Percentiles rank a stretch among this genome's conserved stretches.
Conservation (phyloP, 2,329 filamentous ascomycete genomes). For the Claviceps quebecensis region DNA sequence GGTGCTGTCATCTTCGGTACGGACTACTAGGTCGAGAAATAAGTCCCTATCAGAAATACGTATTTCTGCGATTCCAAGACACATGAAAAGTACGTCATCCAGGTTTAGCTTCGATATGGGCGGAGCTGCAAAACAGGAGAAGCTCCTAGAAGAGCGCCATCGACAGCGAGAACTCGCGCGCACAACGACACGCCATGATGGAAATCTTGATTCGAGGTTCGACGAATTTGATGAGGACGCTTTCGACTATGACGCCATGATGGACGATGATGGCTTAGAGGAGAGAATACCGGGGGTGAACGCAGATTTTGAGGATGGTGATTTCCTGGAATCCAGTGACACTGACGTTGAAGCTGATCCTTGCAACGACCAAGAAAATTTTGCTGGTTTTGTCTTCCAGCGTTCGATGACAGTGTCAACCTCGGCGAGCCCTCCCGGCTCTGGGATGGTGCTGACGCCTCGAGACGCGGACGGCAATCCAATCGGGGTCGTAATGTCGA, state of each 20-base stretch:
- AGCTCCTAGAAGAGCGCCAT: slow-evolving; percentile 59
- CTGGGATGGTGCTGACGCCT: slow-evolving; percentile 35
- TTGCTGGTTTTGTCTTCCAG: slow-evolving; percentile 45
- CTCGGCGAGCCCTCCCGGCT: slow-evolving; percentile 34
- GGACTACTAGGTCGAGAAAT: slow-evolving; percentile 33
- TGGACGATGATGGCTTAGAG: slow-evolving; percentile 51
- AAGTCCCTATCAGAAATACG: slow-evolving; percentile 36
- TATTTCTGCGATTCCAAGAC: slow-evolving; percentile 39
- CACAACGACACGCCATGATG: slow-evolving; percentile 25
- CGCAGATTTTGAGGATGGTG: slow-evolving; percentile 8
- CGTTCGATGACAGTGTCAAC: slow-evolving; percentile 37
- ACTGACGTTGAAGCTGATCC: slow-evolving; percentile 25
- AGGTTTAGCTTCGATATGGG: slow-evolving; percentile 74
- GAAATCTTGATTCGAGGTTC: slow-evolving; percentile 36
- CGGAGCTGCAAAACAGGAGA: slow-evolving; percentile 52
- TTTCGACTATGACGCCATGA: slow-evolving; percentile 49
- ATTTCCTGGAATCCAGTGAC: not conserved
- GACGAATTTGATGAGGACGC: slow-evolving; percentile 49
- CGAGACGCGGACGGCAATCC: slow-evolving; percentile 39
- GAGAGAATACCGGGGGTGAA: slow-evolving; percentile 51
- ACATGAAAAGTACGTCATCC: slow-evolving; percentile 65
- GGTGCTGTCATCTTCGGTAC: slow-evolving; percentile 10
- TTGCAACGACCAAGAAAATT: slow-evolving; percentile 45
- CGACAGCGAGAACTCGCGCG: slow-evolving; percentile 52
- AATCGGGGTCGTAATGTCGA: slow-evolving; percentile 43